Base-by-base conservation (phyloP, 1,284 basidiomycete genomes). In the Cutaneotrichosporon arboriforme region DNA sequence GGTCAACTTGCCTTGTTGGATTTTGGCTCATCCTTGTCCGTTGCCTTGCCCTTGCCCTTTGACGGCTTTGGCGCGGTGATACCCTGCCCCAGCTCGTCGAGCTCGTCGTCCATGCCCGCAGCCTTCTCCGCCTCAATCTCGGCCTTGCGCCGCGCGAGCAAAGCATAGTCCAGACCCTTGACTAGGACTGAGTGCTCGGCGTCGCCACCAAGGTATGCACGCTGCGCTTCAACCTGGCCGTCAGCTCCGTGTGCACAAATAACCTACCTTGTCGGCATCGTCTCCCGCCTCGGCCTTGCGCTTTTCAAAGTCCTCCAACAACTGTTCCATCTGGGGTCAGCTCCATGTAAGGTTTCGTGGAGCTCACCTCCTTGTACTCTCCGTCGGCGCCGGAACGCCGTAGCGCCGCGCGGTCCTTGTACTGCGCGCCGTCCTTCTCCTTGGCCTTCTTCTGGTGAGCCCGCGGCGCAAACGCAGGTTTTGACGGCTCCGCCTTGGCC, bases 141-240 rank as follows among this genome's bases (percentile, higher is more conserved):
- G 0, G 87, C 87, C 73, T 84, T 88, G 61, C 88, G 84, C 64
- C 89, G 86, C 63, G 90, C 87, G 8, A 96, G 77, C 4, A 94
- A 80, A 0, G 88, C 84, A 67, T 85, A 82, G 67, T 96, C 91
- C 33, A 96, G 83, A n/a, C 91, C 77, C 64, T 90, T 93, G 38
- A 92, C 88, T 4, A 92, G 81, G 43, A 92, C 82, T 3, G 87
- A 84, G 69, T 93, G 88, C 50, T 85, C 81, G 39, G 83, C 82
- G 70, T 94, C 90, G 34, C 90, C 90, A n/a, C 90, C 90, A 1
- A 93, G 81, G 70, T 89, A 90, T 42, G 79, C 79, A 41, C 90
- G 81, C 68, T 89, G 83, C 53, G 84, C 80, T 50, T 90, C 87
- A 15, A 91, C 76, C 84, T 88, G 49, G 1, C 23, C n/a, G 41